A percentile compares a stretch with the other conserved stretches of the same genome.
Evolutionary conservation across 257 asterid genomes (phyloP).

Genomic region (Scutellaria minor): DNA sequence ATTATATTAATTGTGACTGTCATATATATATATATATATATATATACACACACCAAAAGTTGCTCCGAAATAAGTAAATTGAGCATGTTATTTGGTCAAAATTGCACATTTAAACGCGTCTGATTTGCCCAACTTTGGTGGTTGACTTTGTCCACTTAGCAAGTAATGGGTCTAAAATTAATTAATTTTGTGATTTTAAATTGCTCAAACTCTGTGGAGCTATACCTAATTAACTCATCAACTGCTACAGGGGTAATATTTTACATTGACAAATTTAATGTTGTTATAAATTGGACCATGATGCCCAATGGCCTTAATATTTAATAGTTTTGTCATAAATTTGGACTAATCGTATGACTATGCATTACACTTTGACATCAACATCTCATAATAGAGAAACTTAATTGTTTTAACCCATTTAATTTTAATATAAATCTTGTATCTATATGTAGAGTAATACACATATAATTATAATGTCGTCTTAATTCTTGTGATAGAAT

Average conservation of each 20-base stretch:
- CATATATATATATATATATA: too few species aligned
- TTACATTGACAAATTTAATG: not conserved
- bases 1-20: too few species aligned
- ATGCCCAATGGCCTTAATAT: not conserved
- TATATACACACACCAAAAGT: not conserved
- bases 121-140: slow-evolving; percentile 12
- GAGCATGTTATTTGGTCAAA: slow-evolving; percentile 30
- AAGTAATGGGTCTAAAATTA: slow-evolving; percentile 15
- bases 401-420: too few species aligned
- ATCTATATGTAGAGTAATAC: too few species aligned
- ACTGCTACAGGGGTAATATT: not conserved
- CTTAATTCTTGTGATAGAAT: too few species aligned
- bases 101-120: slow-evolving; percentile 32
- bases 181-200: not conserved
- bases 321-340: too few species aligned
- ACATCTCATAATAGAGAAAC: too few species aligned
- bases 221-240: slow-evolving; percentile 32
- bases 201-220: slow-evolving; percentile 13
- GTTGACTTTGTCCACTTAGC: slow-evolving; percentile 32
- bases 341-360: too few species aligned
- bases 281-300: not conserved
- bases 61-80: slow-evolving; percentile 17
- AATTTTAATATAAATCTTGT: too few species aligned
- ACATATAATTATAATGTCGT: too few species aligned
- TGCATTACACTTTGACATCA: too few species aligned